Base-by-base conservation (phyloP, 2,329 filamentous ascomycete species). In the Pyricularia pennisetigena region DNA sequence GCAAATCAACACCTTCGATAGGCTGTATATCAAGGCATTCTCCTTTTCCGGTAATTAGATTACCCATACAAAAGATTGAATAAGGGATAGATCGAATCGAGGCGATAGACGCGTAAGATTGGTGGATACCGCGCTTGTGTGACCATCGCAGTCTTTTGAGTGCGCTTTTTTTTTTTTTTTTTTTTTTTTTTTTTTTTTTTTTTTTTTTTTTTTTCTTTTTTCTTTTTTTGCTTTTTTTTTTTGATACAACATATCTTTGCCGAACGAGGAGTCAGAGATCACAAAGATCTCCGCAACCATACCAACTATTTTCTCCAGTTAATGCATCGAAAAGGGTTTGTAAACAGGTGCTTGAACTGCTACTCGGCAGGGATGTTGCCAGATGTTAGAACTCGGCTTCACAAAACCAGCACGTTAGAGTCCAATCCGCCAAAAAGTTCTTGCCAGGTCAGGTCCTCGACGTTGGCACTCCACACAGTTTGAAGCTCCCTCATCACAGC, bases 401-500 rank as follows among this genome's bases (percentile, higher is more conserved):
- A 68, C 49, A 66, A 20, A 24, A 66, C 64, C 32, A 54, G 32
- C 28, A 54, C 64, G 30, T 66, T 54, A 32, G 64, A 24, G n/a
- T 54, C 64, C 32, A 66, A 26, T 26, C 64, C 20, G n/a, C 23
- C 49, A 66, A 66, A 66, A 32, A 32, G 35, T 8, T 66, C 64
- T 24, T 49, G 49, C 64, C 64, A 66, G 14, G 64, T 41, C 64
- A 24, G 24, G 12, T 32, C 35, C 32, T 41, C 14, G 26, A 12
- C n/a, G 29, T 66, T 20, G 23, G 26, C 26, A n/a, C 16, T 23
- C 64, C 64, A 66, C 14, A 32, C 49, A 9, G 23, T n/a, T 7
- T 66, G 23, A 10, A 66, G 23, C 20, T 49, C 64, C 77, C 85
- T 88, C 5, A 79, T 66, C 29, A 66, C 64, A 9, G 64, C 32